Conservation (phyloP, 805 yeast species). For the Saccharomycopsis sp. region DNA sequence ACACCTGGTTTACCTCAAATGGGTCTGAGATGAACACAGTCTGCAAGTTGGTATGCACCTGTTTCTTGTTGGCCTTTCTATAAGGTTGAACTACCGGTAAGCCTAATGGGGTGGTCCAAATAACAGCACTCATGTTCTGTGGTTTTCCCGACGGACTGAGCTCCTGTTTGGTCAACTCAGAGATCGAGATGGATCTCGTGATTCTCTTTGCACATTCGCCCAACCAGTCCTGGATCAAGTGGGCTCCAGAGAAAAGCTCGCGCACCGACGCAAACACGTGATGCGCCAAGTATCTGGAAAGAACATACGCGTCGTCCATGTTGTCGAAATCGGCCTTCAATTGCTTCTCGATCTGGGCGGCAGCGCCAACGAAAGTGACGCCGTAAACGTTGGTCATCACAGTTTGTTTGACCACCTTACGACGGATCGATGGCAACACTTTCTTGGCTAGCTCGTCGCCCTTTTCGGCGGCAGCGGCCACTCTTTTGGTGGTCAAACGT, state of each 20-base stretch:
- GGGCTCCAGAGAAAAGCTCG: conserved; percentile 86
- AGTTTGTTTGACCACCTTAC: conserved; percentile 93
- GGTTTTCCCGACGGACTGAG: conserved; percentile 32
- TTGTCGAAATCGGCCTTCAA: conserved; percentile 53
- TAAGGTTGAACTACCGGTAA: conserved; percentile 97
- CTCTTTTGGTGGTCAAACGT: conserved; percentile 49
- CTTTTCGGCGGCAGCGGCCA: conserved; percentile 46
- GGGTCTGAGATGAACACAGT: conserved; percentile 86
- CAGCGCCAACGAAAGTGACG: conserved; percentile 90
- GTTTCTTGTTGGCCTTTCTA: conserved; percentile 57
- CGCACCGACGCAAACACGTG: conserved; percentile 81
- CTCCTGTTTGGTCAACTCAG: conserved; percentile 26
- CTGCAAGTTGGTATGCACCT: conserved; percentile 77
- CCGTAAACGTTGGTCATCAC: conserved; percentile 99
- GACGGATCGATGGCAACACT: conserved; percentile 56
- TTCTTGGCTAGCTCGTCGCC: conserved; percentile 40
- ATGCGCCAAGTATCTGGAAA: conserved; percentile 60
- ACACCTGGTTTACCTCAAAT: conserved; percentile 73
- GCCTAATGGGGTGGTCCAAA: conserved; percentile 97
- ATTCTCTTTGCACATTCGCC: conserved; percentile 80
- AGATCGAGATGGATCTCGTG: conserved; percentile 63
- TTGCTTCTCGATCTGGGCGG: conserved; percentile 79
- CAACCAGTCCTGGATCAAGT: conserved; percentile 93
- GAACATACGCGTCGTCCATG: conserved; percentile 38
- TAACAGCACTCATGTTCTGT: conserved; percentile 75